Evolutionary conservation across 306 rosid species (phyloP), one percentile per base, ranked within the genome.

Genomic region (Echinosophora koreensis): DNA sequence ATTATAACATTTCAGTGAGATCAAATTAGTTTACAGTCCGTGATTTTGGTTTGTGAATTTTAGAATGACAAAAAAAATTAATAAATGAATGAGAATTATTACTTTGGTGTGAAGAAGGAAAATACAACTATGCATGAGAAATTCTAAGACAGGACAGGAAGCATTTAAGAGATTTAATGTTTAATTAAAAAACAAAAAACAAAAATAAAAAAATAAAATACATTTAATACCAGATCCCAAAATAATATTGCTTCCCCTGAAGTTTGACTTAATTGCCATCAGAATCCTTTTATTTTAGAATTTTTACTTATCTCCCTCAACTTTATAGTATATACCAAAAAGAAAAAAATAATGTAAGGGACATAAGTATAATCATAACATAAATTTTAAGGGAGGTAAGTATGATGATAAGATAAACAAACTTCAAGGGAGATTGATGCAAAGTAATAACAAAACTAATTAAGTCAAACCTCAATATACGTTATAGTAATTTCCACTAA

Each of bases 11-110:
- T 57, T 22, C 30, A 17, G 4, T 57, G 6, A 18, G 3, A 55
- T 79, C 13, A 35, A 50, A 69, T 15, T 50, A 52, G n/a, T 39
- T 49, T 9, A 27, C 38, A 32, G 4, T 11, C 38, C 39, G 4
- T 11, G 15, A 58, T 37, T 56, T 57, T 68, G 12, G 27, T 38
- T 56, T 74, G 15, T 74, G 12, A 74, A 55, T 28, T 54, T 13
- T 6, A 66, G n/a, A 51, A 52, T 16, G 55, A 14, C 30, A 59
- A 59, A 9, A 11, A 13, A 59, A 5, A 10, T 64, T 2, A 77
- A 65, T 46, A 9, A 62, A 63, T 7, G 6, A 3, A 15, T 5
- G 13, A 47, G 55, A 55, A 34, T 46, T 59, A 34, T 46, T 59
- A 69, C 8, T 67, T 6, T 1, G 6, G 11, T n/a, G 9, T 6